Evolutionary conservation across 768 basidiomycete genomes (phyloP).

Genomic region (Neoboletus subvelutipes): DNA sequence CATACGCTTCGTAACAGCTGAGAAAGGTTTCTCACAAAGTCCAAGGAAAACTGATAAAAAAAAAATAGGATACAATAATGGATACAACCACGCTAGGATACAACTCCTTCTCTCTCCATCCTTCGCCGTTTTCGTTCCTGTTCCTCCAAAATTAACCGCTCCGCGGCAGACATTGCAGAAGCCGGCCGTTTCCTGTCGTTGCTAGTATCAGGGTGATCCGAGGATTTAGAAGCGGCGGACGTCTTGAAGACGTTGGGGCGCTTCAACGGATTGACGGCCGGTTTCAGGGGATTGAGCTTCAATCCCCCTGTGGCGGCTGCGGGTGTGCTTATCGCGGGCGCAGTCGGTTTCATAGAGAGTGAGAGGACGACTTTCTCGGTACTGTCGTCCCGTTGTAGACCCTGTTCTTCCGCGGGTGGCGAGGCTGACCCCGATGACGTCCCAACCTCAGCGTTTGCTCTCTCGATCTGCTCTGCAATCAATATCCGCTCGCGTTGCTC

Average conservation of each 20-base stretch:
- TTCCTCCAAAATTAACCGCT: conserved; percentile 85
- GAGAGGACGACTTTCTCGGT: conserved; percentile 75
- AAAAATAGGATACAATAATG: conserved; percentile 4
- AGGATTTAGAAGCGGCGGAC: conserved; percentile 33
- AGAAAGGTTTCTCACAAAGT: background rate
- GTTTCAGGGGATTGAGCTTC: conserved; percentile 55
- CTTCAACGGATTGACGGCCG: conserved; percentile 60
- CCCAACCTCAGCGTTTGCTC: conserved; percentile 57
- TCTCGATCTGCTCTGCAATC: conserved; percentile 91
- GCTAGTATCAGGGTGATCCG: conserved; percentile 28
- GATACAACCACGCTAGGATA: conserved; percentile 10
- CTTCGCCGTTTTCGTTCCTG: conserved; percentile 83
- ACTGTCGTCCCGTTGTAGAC: conserved; percentile 70
- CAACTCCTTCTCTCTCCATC: conserved; percentile 53
- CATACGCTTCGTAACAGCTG: no score
- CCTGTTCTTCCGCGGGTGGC: conserved; percentile 48
- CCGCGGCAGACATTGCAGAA: conserved; percentile 75
- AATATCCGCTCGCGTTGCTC: conserved; percentile 90
- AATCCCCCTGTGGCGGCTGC: conserved; percentile 40
- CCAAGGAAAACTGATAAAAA: conserved; percentile 5
- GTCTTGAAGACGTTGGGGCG: conserved; percentile 75
- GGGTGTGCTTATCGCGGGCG: conserved; percentile 29
- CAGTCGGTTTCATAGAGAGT: conserved; percentile 55
- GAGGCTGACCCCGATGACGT: conserved; percentile 31
- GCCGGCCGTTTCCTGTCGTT: conserved; percentile 63